Evolutionary conservation across 345 rosid species (phyloP), one percentile per base, ranked within the genome.

Genomic region (Triadica sebifera): DNA sequence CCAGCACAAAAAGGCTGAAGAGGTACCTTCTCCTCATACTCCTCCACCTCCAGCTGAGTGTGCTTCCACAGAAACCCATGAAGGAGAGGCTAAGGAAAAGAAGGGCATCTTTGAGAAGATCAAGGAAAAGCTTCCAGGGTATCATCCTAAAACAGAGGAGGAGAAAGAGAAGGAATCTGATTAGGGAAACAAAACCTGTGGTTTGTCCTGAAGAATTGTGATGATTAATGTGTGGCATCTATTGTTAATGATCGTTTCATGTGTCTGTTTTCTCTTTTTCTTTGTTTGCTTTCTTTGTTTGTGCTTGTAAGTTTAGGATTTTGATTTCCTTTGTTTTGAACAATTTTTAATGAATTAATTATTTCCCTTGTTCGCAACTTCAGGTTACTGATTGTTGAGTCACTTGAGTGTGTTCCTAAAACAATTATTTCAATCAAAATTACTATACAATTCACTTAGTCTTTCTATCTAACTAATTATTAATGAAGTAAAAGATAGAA

Each of bases 111-210:
- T 93, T 10, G 98, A 93, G 89, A 93, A 93, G 85, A 88, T 93
- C 71, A 93, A 93, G 85, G 98, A 88, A 83, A 93, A 90, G 80
- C 79, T 93, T n/a, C 98, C 98, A 51, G 98, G 98, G 2, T 87
- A 87, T 52, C 96, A 90, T 74, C 71, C 87, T 16, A 93, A 90
- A 82, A 74, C 59, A 6, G 84, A 74, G 5, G 91, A 84, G 15
- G 78, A 59, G 15, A 82, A 83, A 69, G 87, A 75, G 6, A 76
- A 82, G 15, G 84, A 78, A 47, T 38, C 72, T 47, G 78, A 74
- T 13, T 80, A 58, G 51, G 51, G 65, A 52, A 37, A 38, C 38
- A 51, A 68, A 2, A 13, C 41, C 0, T 39, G 4, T 60, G 6
- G 11, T 60, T 4, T 34, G 25, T 29, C 2, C 1, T 29, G 3